Percentiles rank a stretch among this genome's conserved stretches.
These are phyloP conservation scores for Cymbopogon flexuosus DNA, from an alignment of 202 grass and related monocot genomes.

Conservation along the genomic window DNA sequence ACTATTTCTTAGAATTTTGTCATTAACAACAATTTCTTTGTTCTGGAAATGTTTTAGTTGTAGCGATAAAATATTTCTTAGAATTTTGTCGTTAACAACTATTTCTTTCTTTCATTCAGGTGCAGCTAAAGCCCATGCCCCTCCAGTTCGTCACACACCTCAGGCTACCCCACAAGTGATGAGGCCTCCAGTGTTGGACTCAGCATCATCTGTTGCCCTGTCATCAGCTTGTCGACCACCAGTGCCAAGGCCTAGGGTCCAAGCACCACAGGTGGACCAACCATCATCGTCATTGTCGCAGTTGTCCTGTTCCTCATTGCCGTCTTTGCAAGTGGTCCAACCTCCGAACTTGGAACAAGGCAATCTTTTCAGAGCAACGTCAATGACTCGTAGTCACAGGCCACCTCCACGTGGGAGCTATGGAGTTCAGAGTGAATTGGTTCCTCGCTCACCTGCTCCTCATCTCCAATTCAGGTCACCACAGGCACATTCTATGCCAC, in stretches of 20 bases:
- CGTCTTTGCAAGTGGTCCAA: slow-evolving; percentile 18
- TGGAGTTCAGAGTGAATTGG: slow-evolving; percentile 39
- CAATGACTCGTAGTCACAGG: slow-evolving; percentile 23
- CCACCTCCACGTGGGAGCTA: slow-evolving; percentile 33
- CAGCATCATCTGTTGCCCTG: neutral
- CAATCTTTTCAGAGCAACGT: slow-evolving; percentile 30
- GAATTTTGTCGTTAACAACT: neutral
- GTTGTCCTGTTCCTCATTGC: neutral
- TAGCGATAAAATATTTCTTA: neutral
- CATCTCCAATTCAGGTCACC: slow-evolving; percentile 51
- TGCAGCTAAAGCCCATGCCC: slow-evolving; percentile 32
- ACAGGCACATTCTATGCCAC: slow-evolving; percentile 12
- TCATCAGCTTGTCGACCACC: slow-evolving; percentile 29
- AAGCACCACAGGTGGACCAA: slow-evolving; percentile 20
- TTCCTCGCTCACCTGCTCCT: slow-evolving; percentile 58
- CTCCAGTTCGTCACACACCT: slow-evolving; percentile 25
- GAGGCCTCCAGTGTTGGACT: slow-evolving; percentile 15
- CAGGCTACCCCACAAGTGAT: slow-evolving; percentile 39
- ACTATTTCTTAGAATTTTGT: neutral
- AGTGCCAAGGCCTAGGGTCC: slow-evolving; percentile 17
- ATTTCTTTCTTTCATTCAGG: slow-evolving; percentile 29
- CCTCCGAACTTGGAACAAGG: slow-evolving; percentile 2
- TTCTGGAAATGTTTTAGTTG: no score
- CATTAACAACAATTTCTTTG: no score
- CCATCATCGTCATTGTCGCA: slow-evolving; percentile 11